Base-by-base conservation (phyloP, 2,329 filamentous ascomycete genomes). In the Diplodia intermedia region DNA sequence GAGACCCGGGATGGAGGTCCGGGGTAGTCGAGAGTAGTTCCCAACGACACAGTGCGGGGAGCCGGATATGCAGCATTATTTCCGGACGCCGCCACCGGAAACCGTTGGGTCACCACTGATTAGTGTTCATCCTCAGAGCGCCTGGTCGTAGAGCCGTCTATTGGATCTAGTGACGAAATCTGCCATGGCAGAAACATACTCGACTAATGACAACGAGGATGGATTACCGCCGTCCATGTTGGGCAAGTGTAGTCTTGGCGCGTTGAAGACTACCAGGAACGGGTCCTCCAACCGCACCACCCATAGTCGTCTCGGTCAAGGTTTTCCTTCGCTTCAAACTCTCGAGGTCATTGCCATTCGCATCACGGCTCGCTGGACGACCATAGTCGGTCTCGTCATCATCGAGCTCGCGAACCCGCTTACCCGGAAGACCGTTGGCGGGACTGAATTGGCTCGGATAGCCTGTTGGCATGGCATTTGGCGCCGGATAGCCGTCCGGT, bases 271-370 rank as follows among this genome's bases (percentile, higher is more conserved):
- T 73, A 6, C 79, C 78, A 78, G 26, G 83, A 76, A 43, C 81
- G 77, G 23, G 49, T 20, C 63, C 66, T 40, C 66, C 66, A n/a
- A 68, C 66, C 7, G 66, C 66, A 49, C 81, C 81, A 43, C 84
- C 83, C 52, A 85, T 80, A 5, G 76, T 76, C 12, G 84, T 82
- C 73, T 92, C 89, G 70, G 88, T 86, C 72, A 91, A 84, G 0
- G 91, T 94, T 83, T 94, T 94, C 71, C 92, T 89, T 72, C 93
- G 89, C 82, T 96, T 96, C 69, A 90, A 79, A 26, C 85, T 84
- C 56, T 91, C 86, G 70, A 89, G 81, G 54, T 89, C 87, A 54
- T 86, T 86, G 43, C 82, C 83, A 43, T 79, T 79, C 31, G 82
- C 80, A 69, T 81, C 83, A 70, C 83, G 81, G 74, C 85, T 89